Conservation (phyloP, 2,329 filamentous ascomycete species). For the Beauveria asiatica region DNA sequence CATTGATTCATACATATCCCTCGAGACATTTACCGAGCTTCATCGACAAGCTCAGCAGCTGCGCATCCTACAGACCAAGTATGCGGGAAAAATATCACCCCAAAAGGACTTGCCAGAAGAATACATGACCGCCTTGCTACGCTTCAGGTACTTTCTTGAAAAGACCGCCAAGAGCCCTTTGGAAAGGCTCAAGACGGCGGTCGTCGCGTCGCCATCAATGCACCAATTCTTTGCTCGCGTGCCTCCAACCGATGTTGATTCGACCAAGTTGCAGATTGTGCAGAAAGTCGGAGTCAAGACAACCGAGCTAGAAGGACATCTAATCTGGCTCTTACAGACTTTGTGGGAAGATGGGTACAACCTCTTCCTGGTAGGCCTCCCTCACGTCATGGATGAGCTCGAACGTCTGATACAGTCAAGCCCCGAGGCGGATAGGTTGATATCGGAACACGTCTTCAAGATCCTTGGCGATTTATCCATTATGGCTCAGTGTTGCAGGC, state of each 20-base stretch:
- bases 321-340: slow-evolving; percentile 29
- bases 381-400: slow-evolving; percentile 37
- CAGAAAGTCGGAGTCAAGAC: slow-evolving; percentile 14
- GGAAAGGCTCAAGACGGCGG: slow-evolving; percentile 17
- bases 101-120: slow-evolving; percentile 22
- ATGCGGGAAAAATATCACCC: slow-evolving; percentile 23
- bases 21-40: slow-evolving; percentile 33
- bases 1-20: slow-evolving; percentile 22
- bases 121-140: slow-evolving; percentile 30
- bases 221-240: slow-evolving; percentile 26
- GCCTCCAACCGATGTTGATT: slow-evolving; percentile 16
- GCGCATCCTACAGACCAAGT: slow-evolving; percentile 23
- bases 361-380: slow-evolving; percentile 25
- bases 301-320: slow-evolving; percentile 16
- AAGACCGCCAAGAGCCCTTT: slow-evolving; percentile 23
- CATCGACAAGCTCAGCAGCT: slow-evolving; percentile 22
- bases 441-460: slow-evolving; percentile 28
- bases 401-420: slow-evolving; percentile 34
- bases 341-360: slow-evolving; percentile 28
- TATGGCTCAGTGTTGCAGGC: slow-evolving; percentile 32
- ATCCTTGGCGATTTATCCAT: slow-evolving; percentile 38
- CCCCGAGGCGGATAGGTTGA: slow-evolving; percentile 23
- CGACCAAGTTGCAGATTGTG: slow-evolving; percentile 17
- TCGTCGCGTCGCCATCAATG: slow-evolving; percentile 32
- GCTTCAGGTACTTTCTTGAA: slow-evolving; percentile 28